Conservation (phyloP, 2,329 filamentous ascomycete species). For the Zalaria sp. region DNA sequence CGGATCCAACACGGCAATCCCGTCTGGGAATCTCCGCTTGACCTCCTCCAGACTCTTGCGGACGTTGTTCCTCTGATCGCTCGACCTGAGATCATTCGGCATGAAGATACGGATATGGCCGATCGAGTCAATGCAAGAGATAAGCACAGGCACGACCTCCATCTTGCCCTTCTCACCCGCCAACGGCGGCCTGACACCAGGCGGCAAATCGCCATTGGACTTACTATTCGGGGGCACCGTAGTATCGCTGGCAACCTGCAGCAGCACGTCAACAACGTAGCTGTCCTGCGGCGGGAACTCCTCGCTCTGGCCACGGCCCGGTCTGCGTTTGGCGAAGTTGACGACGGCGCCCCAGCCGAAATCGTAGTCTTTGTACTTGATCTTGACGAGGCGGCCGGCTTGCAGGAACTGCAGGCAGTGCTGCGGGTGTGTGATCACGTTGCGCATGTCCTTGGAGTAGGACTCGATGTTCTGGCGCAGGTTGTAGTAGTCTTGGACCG, state of each 20-base stretch:
- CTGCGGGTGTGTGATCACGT: slow-evolving; percentile 82
- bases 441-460: slow-evolving; percentile 78
- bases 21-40: slow-evolving; percentile 79
- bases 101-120: slow-evolving; percentile 73
- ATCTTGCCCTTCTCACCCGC: slow-evolving; percentile 54
- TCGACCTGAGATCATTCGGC: slow-evolving; percentile 57
- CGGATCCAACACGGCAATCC: slow-evolving; percentile 75
- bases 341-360: slow-evolving; percentile 93
- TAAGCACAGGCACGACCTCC: slow-evolving; percentile 72
- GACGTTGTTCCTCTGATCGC: slow-evolving; percentile 54
- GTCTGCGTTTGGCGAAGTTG: slow-evolving; percentile 50
- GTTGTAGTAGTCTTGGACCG: slow-evolving; percentile 88
- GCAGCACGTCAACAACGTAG: slow-evolving; percentile 68
- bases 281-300: slow-evolving; percentile 62
- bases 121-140: slow-evolving; percentile 74
- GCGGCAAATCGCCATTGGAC: slow-evolving; percentile 44
- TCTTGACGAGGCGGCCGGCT: slow-evolving; percentile 71
- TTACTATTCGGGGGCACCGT: slow-evolving; percentile 22
- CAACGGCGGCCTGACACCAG: slow-evolving; percentile 45
- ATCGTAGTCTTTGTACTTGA: slow-evolving; percentile 66
- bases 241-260: slow-evolving; percentile 48
- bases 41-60: slow-evolving; percentile 63
- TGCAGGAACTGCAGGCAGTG: slow-evolving; percentile 78
- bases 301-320: slow-evolving; percentile 51
- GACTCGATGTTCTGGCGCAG: slow-evolving; percentile 69